Evolutionary conservation across 2,329 filamentous ascomycete genomes (phyloP), one percentile per base, ranked within the genome.

Genomic region (Xylariaceae sp.): DNA sequence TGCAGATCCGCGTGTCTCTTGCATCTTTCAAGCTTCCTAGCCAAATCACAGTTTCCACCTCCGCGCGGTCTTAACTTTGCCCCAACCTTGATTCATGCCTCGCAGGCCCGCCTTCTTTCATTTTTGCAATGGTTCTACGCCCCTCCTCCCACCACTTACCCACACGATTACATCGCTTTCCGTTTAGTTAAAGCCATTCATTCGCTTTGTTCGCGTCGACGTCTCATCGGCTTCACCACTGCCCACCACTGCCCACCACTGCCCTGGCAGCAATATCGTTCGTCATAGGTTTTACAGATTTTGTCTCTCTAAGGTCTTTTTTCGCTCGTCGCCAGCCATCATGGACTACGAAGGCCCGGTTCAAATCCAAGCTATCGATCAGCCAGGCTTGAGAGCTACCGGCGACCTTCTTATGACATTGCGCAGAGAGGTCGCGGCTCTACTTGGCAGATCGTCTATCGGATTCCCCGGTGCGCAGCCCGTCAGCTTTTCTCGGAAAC

Each of bases 381-480:
- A 79, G 62, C 85, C 84, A 29, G 88, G 87, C 62, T 72, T 87
- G 61, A 87, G 83, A 70, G 82, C 84, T 49, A 77, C 82, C 26
- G 77, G 76, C n/a, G 73, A 80, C 1, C 74, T 89, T 9, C 77
- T 87, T 46, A 68, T 71, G 30, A 64, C 74, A 19, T 83, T 95
- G 71, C 86, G 87, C 56, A 75, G 76, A 56, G 86, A 90, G 68
- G 89, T 96, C 55, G 87, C 89, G 30, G 68, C 77, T 4, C 79
- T 96, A 44, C 81, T 99, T n/a, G 79, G 80, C 19, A 82, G 91
- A 63, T 78, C 79, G 50, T 84, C 82, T 62, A 73, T 75, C 29
- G 79, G 74, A 60, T 99, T 99, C 64, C 91, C 94, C 0, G 94
- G 85, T 66, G 92, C 94, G 50, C 94, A 99, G 71, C 94, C 94